A percentile compares a stretch with the other conserved stretches of the same genome.
phyloP scores from a whole-genome alignment of 495 filamentous ascomycete species.

The Aspergillus conjunctus region DNA sequence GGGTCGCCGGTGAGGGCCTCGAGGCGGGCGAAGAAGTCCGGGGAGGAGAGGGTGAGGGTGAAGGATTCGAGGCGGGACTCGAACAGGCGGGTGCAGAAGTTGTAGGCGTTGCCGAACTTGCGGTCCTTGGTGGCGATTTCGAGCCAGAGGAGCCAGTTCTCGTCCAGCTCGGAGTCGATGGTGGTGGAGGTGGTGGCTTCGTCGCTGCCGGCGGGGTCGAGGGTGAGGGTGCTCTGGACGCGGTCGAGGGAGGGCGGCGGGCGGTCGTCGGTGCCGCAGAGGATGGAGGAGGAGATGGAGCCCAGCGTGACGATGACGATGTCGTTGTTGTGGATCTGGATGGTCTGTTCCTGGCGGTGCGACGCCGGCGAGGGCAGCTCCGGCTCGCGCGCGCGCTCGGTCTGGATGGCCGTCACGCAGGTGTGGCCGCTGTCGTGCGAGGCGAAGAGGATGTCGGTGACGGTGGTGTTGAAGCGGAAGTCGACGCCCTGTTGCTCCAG shows the following conservation, averaged over 20 bases:
- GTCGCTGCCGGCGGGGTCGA: slow-evolving; percentile 25
- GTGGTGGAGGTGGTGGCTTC: background rate
- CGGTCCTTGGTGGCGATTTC: slow-evolving; percentile 28
- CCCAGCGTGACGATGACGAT: slow-evolving; percentile 37
- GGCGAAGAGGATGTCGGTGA: slow-evolving; percentile 32
- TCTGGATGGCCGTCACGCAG: slow-evolving; percentile 13
- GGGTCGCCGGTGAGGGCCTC: slow-evolving; percentile 30
- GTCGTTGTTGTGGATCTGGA: slow-evolving; percentile 29
- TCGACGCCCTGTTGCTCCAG: slow-evolving; percentile 44
- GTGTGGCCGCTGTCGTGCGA: no score
- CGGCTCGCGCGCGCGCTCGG: slow-evolving; percentile 15
- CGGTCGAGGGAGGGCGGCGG: slow-evolving; percentile 25
- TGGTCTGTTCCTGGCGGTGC: slow-evolving; percentile 10
- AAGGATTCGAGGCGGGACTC: slow-evolving; percentile 44
- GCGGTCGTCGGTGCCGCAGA: slow-evolving; percentile 28
- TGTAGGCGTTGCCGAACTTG: slow-evolving; percentile 44
- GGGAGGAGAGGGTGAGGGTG: slow-evolving; percentile 40
- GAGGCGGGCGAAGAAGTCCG: slow-evolving; percentile 34
- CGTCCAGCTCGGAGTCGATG: slow-evolving; percentile 32
- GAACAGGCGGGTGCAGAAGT: slow-evolving; percentile 39
- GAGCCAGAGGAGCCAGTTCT: slow-evolving; percentile 39
- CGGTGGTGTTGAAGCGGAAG: slow-evolving; percentile 41
- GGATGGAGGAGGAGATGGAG: slow-evolving; percentile 31
- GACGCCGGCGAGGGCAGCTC: slow-evolving; percentile 11
- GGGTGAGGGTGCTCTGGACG: slow-evolving; percentile 27